Evolutionary conservation across 2,329 filamentous ascomycete species (phyloP), one percentile per base, ranked within the genome.

Genomic region (Diaporthe velutina): DNA sequence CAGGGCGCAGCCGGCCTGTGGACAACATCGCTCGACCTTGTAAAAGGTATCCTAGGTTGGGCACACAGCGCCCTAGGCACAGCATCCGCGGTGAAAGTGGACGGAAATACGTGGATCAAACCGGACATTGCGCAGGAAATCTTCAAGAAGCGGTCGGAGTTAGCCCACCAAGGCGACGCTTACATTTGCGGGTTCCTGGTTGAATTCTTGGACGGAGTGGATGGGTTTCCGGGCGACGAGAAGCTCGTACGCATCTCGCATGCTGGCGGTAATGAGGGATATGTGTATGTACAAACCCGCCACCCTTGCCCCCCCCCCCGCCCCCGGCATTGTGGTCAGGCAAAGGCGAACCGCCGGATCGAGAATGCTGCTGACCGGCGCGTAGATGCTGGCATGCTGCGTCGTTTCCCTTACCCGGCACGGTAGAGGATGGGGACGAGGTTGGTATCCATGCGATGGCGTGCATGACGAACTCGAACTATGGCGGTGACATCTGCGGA

Each of bases 1-100:
- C 73, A 74, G 57, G 73, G 73, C 13, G 73, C 73, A 12, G 73
- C 73, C 12, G 73, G 73, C 19, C 40, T 74, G 5, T 74, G 73
- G 73, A 74, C 73, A n/a, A 74, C 73, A 4, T 64, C 73, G 15
- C 45, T 48, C n/a, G 73, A 74, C 13, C 70, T 74, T 22, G 70
- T 68, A 3, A 74, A 55, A 54, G 73, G 73, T 2, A 30, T 74
- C 22, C 35, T 64, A n/a, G 73, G 73, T 12, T 57, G 72, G 33
- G 73, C 68, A 25, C 73, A 61, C 70, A 40, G 60, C 35, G 52
- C 66, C 50, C 60, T 73, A 10, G 73, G 73, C 12, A 68, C 70
- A 22, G 17, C 50, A 2, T 33, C 40, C 15, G 73, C 73, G n/a
- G 42, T 61, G 13, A 42, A 22, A 48, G 60, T 74, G 33, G 4